These are phyloP conservation scores for Mycena rebaudengoi DNA, from an alignment of 768 basidiomycete genomes.

Conservation along the genomic window DNA sequence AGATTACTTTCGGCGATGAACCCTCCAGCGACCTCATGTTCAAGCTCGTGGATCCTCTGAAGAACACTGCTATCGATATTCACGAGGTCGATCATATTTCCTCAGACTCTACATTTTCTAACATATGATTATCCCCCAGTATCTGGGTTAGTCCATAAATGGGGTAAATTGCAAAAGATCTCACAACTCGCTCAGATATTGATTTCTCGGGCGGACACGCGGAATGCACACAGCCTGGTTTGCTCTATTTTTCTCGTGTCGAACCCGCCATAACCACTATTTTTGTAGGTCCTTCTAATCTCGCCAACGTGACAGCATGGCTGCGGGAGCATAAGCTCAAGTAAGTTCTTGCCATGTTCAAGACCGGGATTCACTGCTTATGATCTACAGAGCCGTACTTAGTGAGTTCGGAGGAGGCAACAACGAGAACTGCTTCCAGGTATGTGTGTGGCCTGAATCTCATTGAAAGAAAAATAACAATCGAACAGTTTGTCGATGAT, in stretches of 20 bases:
- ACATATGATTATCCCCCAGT: slow-evolving; percentile 2
- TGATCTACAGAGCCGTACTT: slow-evolving; percentile 46
- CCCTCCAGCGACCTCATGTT: slow-evolving; percentile 55
- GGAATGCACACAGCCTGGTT: slow-evolving; percentile 52
- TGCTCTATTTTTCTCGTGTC: neutral
- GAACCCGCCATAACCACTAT: neutral
- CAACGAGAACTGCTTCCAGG: slow-evolving; percentile 52
- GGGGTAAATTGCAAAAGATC: neutral
- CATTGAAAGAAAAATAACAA: neutral
- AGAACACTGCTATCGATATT: slow-evolving; percentile 55
- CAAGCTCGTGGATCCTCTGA: slow-evolving; percentile 47
- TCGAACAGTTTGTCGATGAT: slow-evolving; percentile 43
- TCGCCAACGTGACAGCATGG: slow-evolving; percentile 52
- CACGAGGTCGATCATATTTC: slow-evolving; percentile 47
- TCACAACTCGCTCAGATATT: slow-evolving; percentile 41
- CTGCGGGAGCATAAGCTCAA: slow-evolving; percentile 52
- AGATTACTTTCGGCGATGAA: slow-evolving; percentile 40
- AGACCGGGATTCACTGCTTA: neutral
- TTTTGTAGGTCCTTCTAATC: slow-evolving; percentile 45
- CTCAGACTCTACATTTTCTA: neutral
- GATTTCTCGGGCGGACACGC: slow-evolving; percentile 55
- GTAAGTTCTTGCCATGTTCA: slow-evolving; percentile 29
- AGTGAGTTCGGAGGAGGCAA: slow-evolving; percentile 57
- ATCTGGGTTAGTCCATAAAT: slow-evolving; percentile 18
- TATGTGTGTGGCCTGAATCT: slow-evolving; percentile 8